Evolutionary conservation across 2,329 filamentous ascomycete species (phyloP).

Genomic region (Paecilomyces dactylethromorphus): DNA sequence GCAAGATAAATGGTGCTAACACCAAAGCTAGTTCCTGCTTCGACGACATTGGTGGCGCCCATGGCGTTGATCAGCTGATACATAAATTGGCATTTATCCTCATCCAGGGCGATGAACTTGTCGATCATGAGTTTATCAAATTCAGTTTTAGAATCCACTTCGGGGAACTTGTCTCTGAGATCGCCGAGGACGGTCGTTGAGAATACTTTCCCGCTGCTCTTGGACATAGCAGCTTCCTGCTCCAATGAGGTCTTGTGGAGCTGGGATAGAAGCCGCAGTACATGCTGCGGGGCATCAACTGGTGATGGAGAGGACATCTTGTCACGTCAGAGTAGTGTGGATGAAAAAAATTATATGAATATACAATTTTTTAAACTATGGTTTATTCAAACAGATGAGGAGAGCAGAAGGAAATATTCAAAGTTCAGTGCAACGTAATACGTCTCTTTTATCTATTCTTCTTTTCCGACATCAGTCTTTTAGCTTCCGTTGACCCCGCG

Average conservation of each 20-base stretch:
- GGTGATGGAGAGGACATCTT: neutral
- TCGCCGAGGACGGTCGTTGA: conserved; percentile 12
- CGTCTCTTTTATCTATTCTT: no score
- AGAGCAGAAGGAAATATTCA: no score
- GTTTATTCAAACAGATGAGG: no score
- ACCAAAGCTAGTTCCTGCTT: conserved; percentile 38
- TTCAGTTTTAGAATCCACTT: conserved; percentile 2
- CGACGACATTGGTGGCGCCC: conserved; percentile 26
- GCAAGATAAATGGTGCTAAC: conserved; percentile 40
- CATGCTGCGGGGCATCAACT: conserved; percentile 11
- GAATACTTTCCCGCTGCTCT: conserved; percentile 12
- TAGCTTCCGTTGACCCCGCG: no score
- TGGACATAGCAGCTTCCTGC: conserved; percentile 14
- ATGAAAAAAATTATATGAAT: no score
- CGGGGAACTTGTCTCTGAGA: conserved; percentile 4
- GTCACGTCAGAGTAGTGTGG: no score
- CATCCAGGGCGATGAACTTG: conserved; percentile 37
- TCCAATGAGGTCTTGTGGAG: conserved; percentile 14
- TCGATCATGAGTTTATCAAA: conserved; percentile 24
- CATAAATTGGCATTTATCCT: conserved; percentile 33
- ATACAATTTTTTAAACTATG: no score
- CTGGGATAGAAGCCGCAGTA: conserved; percentile 13
- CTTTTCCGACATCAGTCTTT: no score
- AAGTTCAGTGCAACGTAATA: no score
- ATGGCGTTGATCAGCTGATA: conserved; percentile 23